Evolutionary conservation across 192 early-diverging fungal genomes (phyloP).

Genomic region (Pilaira anomala): DNA sequence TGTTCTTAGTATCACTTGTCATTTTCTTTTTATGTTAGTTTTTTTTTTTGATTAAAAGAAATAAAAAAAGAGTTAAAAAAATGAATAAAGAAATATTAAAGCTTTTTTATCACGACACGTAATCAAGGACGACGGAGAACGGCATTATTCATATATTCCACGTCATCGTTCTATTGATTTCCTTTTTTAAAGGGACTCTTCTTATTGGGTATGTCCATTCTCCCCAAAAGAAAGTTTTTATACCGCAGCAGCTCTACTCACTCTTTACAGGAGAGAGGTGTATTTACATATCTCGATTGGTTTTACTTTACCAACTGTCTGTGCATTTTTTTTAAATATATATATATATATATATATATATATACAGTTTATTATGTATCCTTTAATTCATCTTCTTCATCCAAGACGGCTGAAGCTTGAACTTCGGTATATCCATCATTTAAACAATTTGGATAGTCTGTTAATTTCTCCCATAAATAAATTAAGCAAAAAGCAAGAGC

Average conservation of each 20-base stretch:
- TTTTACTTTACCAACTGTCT: too few relatives aligned
- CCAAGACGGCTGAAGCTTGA: slow-evolving; percentile 6
- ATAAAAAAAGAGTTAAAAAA: slow-evolving; percentile 9
- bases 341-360: too few relatives aligned
- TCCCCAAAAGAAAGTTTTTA: too few relatives aligned
- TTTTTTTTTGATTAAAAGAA: slow-evolving; percentile 5
- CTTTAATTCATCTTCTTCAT: slow-evolving; percentile 19
- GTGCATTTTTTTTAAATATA: too few relatives aligned
- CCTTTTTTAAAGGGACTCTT: too few relatives aligned
- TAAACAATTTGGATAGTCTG: slow-evolving; percentile 6
- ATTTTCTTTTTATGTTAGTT: neutral
- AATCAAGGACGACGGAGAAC: too few relatives aligned
- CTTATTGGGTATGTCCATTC: too few relatives aligned
- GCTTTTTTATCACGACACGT: neutral
- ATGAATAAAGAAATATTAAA: neutral
- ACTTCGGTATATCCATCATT: slow-evolving; percentile 19
- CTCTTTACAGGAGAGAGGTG: too few relatives aligned
- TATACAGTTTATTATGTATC: too few relatives aligned
- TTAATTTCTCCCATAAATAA: slow-evolving; percentile 31
- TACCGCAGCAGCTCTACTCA: too few relatives aligned
- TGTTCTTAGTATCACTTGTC: slow-evolving; percentile 14
- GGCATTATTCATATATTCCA: neutral
- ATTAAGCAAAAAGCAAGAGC: slow-evolving; percentile 52
- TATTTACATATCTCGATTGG: too few relatives aligned
- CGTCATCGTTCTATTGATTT: too few relatives aligned